phyloP scores from a whole-genome alignment of 2,329 filamentous ascomycete genomes.

The Phyllosticta citriasiana region DNA sequence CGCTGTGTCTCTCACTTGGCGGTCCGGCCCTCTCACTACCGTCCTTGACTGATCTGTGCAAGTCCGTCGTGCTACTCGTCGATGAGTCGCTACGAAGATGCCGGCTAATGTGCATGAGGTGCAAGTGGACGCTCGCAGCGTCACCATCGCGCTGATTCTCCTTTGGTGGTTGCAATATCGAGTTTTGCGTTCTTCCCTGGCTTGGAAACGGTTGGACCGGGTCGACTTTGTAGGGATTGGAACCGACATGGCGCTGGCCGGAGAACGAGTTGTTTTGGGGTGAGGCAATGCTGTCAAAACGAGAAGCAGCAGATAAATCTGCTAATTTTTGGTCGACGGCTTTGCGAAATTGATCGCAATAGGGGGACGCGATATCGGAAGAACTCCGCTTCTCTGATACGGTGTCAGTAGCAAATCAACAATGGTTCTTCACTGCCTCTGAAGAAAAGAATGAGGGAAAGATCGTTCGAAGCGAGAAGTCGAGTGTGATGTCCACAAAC shows the following conservation, averaged over 20 bases:
- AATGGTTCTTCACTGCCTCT: not conserved
- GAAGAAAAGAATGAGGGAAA: not conserved
- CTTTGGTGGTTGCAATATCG: not conserved
- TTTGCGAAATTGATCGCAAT: not conserved
- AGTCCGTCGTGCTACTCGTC: not conserved
- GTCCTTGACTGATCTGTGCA: not conserved
- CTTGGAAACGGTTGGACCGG: not conserved
- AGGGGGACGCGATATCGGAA: not conserved
- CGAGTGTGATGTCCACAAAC: not conserved
- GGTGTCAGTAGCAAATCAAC: not conserved
- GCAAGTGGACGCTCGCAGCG: slow-evolving; percentile 24
- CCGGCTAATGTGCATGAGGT: slow-evolving; percentile 36
- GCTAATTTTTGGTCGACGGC: not conserved
- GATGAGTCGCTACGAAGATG: slow-evolving; percentile 30
- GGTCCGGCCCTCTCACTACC: not conserved
- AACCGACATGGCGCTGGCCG: not conserved
- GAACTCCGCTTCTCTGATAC: not conserved
- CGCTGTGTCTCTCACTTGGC: not conserved
- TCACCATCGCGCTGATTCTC: not conserved
- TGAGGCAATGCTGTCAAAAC: not conserved
- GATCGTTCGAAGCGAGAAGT: not conserved
- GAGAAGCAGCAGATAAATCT: not conserved
- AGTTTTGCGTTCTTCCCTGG: not conserved
- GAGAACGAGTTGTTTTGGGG: not conserved
- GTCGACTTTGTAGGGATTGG: not conserved